Conservation (phyloP, 495 filamentous ascomycete genomes). For the Pyrenopolyporus hunteri region DNA sequence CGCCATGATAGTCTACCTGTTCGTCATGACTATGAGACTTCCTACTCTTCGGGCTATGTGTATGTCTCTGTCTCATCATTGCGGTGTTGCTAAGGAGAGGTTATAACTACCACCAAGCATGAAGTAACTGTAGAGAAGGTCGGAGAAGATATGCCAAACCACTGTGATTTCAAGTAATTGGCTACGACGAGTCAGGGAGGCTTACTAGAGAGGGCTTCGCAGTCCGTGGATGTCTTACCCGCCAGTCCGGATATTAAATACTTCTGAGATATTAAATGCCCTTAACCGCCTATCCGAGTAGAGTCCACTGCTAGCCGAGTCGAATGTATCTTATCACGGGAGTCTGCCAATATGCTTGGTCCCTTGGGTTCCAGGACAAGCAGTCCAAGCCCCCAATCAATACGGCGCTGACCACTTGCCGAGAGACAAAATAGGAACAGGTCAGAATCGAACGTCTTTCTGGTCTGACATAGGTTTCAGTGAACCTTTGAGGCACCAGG, state of each 20-base stretch:
- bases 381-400: slow-evolving; percentile 18
- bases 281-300: slow-evolving; percentile 23
- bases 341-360: slow-evolving; percentile 12
- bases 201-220: slow-evolving; percentile 17
- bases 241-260: slow-evolving; percentile 41
- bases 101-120: slow-evolving; percentile 10
- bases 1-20: slow-evolving; percentile 11
- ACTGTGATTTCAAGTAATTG: slow-evolving; percentile 24
- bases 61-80: slow-evolving; percentile 34
- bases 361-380: slow-evolving; percentile 5
- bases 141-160: slow-evolving; percentile 1
- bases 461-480: slow-evolving; percentile 33
- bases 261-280: slow-evolving; percentile 37
- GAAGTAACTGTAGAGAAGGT: slow-evolving; percentile 11
- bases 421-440: slow-evolving; percentile 18
- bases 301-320: slow-evolving; percentile 24
- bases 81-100: slow-evolving; percentile 2
- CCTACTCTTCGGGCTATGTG: slow-evolving; percentile 25
- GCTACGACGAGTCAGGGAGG: slow-evolving; percentile 13
- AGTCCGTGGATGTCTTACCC: slow-evolving; percentile 27
- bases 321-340: slow-evolving; percentile 28
- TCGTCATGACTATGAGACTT: slow-evolving; percentile 13
- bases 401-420: slow-evolving; percentile 23
- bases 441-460: slow-evolving; percentile 38
- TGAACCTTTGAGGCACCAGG: slow-evolving; percentile 30